Percentiles rank a stretch among this genome's conserved stretches.
phyloP scores from a whole-genome alignment of 805 yeast genomes.

The Cyberlindnera bimundalis region DNA sequence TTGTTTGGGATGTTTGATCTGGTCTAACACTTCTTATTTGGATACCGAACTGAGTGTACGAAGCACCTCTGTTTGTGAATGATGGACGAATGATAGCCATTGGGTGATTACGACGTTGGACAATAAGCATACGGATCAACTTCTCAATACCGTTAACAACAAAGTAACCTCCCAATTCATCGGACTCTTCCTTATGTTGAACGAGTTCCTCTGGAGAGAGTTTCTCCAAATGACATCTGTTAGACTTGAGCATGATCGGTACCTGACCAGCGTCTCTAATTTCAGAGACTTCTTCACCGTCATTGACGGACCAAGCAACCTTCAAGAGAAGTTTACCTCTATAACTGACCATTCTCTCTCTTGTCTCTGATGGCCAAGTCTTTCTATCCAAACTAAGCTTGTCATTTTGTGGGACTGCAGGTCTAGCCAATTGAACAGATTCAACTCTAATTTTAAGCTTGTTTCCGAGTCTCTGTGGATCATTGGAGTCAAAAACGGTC shows the following conservation, averaged over 20 bases:
- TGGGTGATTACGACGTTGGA: conserved; percentile 95
- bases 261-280: conserved; percentile 87
- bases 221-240: conserved; percentile 86
- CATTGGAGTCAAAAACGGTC: conserved; percentile 79
- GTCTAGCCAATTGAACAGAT: conserved; percentile 81
- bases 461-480: conserved; percentile 72
- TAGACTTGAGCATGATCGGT: conserved; percentile 88
- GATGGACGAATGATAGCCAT: conserved; percentile 97
- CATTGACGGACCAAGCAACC: conserved; percentile 83
- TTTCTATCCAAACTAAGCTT: conserved; percentile 73
- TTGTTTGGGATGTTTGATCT: conserved; percentile 96
- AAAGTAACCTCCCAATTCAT: conserved; percentile 96
- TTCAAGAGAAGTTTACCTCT: conserved; percentile 75
- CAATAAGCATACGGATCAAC: conserved; percentile 93
- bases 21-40: conserved; percentile 94
- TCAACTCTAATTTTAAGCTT: conserved; percentile 83
- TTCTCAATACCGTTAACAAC: conserved; percentile 94
- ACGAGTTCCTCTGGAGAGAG: conserved; percentile 82
- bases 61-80: conserved; percentile 88
- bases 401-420: conserved; percentile 68
- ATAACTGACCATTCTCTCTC: conserved; percentile 86
- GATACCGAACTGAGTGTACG: conserved; percentile 86
- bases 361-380: conserved; percentile 79
- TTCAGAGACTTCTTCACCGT: conserved; percentile 76
- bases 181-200: conserved; percentile 79